These are phyloP conservation scores for Apophysomyces variabilis DNA, from an alignment of 371 early-diverging fungal species.

Conservation along the genomic window DNA sequence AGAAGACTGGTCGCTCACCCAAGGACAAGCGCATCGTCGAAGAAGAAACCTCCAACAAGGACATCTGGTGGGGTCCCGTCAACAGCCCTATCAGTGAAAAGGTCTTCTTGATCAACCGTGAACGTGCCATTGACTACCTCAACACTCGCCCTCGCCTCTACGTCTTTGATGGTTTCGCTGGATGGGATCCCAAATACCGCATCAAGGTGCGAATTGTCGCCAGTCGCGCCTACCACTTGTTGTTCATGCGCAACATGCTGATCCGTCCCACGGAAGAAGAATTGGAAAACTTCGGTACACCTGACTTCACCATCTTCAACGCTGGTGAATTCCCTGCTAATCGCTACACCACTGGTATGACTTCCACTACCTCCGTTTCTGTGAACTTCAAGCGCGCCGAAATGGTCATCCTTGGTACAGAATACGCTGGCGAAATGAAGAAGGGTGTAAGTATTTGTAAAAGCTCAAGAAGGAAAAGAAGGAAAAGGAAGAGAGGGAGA, in stretches of 20 bases:
- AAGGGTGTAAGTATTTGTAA: constrained; percentile 76
- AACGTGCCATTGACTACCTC: constrained; percentile 95
- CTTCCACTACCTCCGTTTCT: constrained; percentile 90
- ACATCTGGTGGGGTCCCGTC: constrained; percentile 98
- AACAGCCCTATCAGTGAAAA: constrained; percentile 90
- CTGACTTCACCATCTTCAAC: constrained; percentile 97
- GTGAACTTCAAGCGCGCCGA: constrained; percentile 86
- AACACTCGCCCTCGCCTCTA: constrained; percentile 94
- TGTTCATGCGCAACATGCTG: constrained; percentile 99
- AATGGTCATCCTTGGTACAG: constrained; percentile 95
- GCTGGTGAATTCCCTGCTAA: constrained; percentile 98
- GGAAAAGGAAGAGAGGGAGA: not conserved
- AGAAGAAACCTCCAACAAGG: constrained; percentile 75
- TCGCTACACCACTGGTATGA: constrained; percentile 96
- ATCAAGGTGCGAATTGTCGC: constrained; percentile 96
- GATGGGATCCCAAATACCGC: constrained; percentile 97
- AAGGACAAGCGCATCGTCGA: constrained; percentile 98
- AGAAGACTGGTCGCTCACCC: constrained; percentile 90
- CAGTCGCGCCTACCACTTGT: constrained; percentile 94
- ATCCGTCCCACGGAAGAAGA: constrained; percentile 95
- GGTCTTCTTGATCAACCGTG: constrained; percentile 94
- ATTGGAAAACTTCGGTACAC: constrained; percentile 90
- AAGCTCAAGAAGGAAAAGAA: constrained; percentile 2
- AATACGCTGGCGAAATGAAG: constrained; percentile 99
- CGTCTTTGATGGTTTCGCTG: constrained; percentile 94